Evolutionary conservation across 202 grass and related monocot species (phyloP), one percentile per base, ranked within the genome.

Genomic region (Zizania palustris): DNA sequence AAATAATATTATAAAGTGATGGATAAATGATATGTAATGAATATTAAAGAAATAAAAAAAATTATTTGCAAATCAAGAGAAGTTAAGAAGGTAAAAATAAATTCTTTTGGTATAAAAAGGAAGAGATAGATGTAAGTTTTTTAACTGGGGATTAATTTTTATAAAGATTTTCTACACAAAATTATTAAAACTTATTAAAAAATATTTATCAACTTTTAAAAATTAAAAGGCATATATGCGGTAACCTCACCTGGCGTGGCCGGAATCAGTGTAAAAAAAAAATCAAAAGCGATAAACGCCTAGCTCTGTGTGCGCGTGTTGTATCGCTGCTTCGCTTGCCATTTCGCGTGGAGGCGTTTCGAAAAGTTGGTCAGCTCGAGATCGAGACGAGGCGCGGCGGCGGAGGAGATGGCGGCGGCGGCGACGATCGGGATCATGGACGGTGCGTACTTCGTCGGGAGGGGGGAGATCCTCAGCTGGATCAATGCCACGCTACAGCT

Each of bases 401-500:
- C 10, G 4, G 44, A 58, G 78, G 66, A 45, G 28, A 87, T 82
- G 85, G 76, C 76, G 67, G 74, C 80, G 80, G 54, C 67, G 85
- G 70, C 93, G 73, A 87, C 54, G 46, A 93, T 97, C 41, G 93
- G 93, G 70, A 88, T 93, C 71, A 97, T 97, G 93, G 93, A 97
- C 85, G 81, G 90, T 28, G 93, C 93, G 11, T 97, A 97, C 83
- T 97, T 97, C 80, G 93, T 97, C 2, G 93, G 93, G 44, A 84
- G 93, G 87, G 91, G 85, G 54, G 93, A 97, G 85, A 87, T 97
- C 86, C 87, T 97, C 13, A 74, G 75, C 43, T 97, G 93, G 93
- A 89, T 97, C 88, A 97, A 97, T 53, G 88, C 90, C 19, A 93
- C 90, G 14, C 93, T 97, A 5, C 93, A 97, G 74, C 85, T 97